A percentile compares a stretch with the other conserved stretches of the same genome.
phyloP scores from a whole-genome alignment of 208 protist genomes.

The Trypanosoma avium region DNA sequence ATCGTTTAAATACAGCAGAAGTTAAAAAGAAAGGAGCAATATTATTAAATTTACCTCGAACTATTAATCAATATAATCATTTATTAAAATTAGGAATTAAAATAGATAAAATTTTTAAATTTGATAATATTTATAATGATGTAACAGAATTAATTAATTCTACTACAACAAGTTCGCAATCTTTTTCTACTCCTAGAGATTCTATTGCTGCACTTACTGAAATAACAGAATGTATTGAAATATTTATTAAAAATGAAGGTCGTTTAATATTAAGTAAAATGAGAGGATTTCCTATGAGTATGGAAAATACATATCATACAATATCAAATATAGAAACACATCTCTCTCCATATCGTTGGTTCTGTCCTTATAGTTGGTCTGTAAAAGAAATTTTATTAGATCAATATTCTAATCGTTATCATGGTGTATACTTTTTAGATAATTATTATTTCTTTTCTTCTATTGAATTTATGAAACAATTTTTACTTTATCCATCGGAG shows the following conservation, averaged over 20 bases:
- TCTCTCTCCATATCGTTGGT: slow-evolving; percentile 71
- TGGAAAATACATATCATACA: slow-evolving; percentile 51
- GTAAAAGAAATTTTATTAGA: slow-evolving; percentile 57
- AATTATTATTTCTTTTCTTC: slow-evolving; percentile 81
- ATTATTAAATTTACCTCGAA: slow-evolving; percentile 72
- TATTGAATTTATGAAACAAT: slow-evolving; percentile 48
- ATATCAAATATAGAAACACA: slow-evolving; percentile 28
- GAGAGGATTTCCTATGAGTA: slow-evolving; percentile 53
- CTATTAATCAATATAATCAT: slow-evolving; percentile 26
- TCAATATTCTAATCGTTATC: slow-evolving; percentile 17
- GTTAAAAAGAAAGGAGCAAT: slow-evolving; percentile 70
- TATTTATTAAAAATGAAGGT: slow-evolving; percentile 33
- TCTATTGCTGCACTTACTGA: slow-evolving; percentile 51
- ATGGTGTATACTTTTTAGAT: slow-evolving; percentile 58
- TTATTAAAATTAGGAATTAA: slow-evolving; percentile 14
- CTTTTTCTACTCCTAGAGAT: slow-evolving; percentile 30
- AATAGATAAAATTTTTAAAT: slow-evolving; percentile 26
- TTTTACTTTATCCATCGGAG: slow-evolving; percentile 57
- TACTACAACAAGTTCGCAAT: slow-evolving; percentile 20
- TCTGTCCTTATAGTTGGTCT: slow-evolving; percentile 84
- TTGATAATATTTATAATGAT: slow-evolving; percentile 22
- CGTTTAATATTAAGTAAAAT: slow-evolving; percentile 34
- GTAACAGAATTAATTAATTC: slow-evolving; percentile 6
- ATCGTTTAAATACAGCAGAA: slow-evolving; percentile 61
- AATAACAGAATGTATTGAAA: slow-evolving; percentile 57